Evolutionary conservation across 768 basidiomycete genomes (phyloP), one percentile per base, ranked within the genome.

Genomic region (Amanita molliuscula): DNA sequence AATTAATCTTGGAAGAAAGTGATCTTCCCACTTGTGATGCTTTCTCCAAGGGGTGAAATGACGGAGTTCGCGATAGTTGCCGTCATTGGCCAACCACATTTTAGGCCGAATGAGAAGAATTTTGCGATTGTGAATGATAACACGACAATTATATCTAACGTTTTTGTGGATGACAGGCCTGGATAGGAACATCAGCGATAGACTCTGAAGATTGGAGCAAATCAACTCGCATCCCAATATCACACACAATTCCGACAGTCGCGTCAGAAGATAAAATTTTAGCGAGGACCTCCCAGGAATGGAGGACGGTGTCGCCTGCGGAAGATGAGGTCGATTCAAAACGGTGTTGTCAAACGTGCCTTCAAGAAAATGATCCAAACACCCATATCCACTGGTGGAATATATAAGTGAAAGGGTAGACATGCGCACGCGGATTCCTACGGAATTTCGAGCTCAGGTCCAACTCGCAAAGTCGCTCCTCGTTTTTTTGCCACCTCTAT

Each of bases 71-170:
- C 96, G 86, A 64, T 99, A 99, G 61, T 98, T 98, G 3, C 96
- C 96, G 59, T 96, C 92, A 61, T 98, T 98, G 1, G 96, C 96
- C 40, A 99, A 74, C 96, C 96, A 99, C 94, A 99, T 94, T 71
- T 98, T 99, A 0, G 96, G 96, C 20, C 96, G 82, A 55, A 99
- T 98, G 54, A 97, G 80, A 1, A 97, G 67, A 53, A 99, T 93
- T 67, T 89, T 78, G 49, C 80, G 75, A 66, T 93, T 75, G 61
- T 91, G 78, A 37, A 94, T 79, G 62, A 98, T 84, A 31, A 98
- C 74, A 16, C 96, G 84, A 64, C 92, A 96, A 61, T 99, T 99
- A 70, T 97, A 98, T 55, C 86, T 94, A 42, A 93, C 92, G 62
- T 96, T 98, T 76, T 97, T 97, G 76, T 99, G 96, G 1, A 85